Evolutionary conservation across 768 basidiomycete species (phyloP), one percentile per base, ranked within the genome.

Genomic region (Kwoniella europaea): DNA sequence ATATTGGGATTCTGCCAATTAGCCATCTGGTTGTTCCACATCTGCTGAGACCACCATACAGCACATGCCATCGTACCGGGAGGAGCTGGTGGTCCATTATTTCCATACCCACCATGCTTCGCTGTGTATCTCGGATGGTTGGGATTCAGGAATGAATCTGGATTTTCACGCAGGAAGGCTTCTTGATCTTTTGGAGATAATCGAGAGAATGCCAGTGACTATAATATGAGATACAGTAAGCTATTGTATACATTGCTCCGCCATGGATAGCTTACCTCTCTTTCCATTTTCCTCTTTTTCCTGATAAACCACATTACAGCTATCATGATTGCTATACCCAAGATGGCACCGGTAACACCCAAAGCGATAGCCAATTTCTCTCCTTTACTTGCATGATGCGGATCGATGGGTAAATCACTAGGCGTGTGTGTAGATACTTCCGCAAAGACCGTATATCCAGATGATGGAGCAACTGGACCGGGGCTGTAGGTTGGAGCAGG

Each of bases 131-230:
- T 20, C 6, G 71, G 71, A 63, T 69, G 72, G 55, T 74, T 70
- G 0, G 73, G 71, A 35, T 77, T 79, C 6, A 79, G 67, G 41
- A 66, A 74, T n/a, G 72, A 73, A 15, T 74, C 63, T 22, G 78
- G 78, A 63, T 81, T 77, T 27, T 82, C 79, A 10, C 67, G 59
- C 2, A 82, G 61, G 65, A 82, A 82, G 10, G 68, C 68, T 12
- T 72, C 70, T 75, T 77, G 71, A 35, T 80, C 79, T 24, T 70
- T 63, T 18, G 75, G 73, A 13, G 74, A 76, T n/a, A 82, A 57
- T 13, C 81, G 65, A 10, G 74, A 75, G 65, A 82, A 79, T 2
- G 81, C 81, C 3, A 76, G 55, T 1, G 63, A 63, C 81, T 82
- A 59, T 42, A 41, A 13, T 42, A 41, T 15, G 18, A n/a, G 24